Evolutionary conservation across 257 asterid species (phyloP), one percentile per base, ranked within the genome.

Genomic region (Cinchona pubescens): DNA sequence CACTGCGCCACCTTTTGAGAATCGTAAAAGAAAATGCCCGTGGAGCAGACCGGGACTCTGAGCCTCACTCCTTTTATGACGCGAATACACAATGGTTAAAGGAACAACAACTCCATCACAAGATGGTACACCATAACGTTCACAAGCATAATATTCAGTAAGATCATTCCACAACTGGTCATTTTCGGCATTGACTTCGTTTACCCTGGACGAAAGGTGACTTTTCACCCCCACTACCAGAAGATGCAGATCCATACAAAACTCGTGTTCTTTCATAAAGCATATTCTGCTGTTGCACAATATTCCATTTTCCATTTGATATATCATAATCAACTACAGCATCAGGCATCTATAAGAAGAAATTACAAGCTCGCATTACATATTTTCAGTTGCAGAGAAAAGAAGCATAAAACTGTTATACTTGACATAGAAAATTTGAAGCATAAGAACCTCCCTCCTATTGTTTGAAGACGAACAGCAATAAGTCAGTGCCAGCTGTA

Each of bases 41-140:
- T 88, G 96, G 79, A 95, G 97, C 82, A 95, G 85, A 65, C 99
- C 99, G 32, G 99, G 98, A 82, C 83, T 87, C 75, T 85, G 87
- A 69, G 87, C 88, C 63, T 69, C 84, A 79, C 74, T 87, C 80
- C 82, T 92, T 81, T 79, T 79, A 73, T 86, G 92, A 49, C 59
- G 92, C 5, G 99, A 95, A 83, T 91, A 95, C 67, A 95, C 77
- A 74, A 95, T 68, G 62, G 98, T 95, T 64, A 95, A 83, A 81
- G 98, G 99, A 78, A 95, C 84, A 55, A 48, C 72, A 79, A 77
- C 88, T 77, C 97, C 99, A 69, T 90, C 96, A 71, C 83, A 69
- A 16, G 99, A 91, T 77, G 92, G 86, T 67, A 92, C 96, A 16
- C 84, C 87, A 76, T 85, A 85, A 80, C 86, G 88, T 75, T 95